Evolutionary conservation across 805 yeast genomes (phyloP).

Genomic region (Starmera quercuum): DNA sequence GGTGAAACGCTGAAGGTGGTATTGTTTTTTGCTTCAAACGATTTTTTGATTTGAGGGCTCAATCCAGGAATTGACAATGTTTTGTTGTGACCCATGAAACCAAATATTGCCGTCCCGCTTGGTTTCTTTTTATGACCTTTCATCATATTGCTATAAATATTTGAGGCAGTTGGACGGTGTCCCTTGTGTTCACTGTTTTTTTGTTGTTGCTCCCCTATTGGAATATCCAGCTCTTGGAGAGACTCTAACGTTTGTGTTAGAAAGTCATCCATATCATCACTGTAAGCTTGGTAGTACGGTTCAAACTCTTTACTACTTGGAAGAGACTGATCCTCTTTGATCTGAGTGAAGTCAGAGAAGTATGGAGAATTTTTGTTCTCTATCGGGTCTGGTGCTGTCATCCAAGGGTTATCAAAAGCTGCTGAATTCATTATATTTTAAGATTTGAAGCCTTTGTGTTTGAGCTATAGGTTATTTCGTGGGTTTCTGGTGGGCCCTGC

Average conservation of each 20-base stretch:
- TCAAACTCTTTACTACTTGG: neutral
- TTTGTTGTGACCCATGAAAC: conserved; percentile 56
- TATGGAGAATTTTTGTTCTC: too few species aligned
- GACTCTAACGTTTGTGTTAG: conserved; percentile 49
- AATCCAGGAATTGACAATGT: conserved; percentile 55
- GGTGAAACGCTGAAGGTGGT: conserved; percentile 4
- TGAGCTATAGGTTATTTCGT: too few species aligned
- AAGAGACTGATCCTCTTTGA: too few species aligned
- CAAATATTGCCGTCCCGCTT: conserved; percentile 80
- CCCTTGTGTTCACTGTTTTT: conserved; percentile 8
- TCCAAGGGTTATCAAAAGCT: too few species aligned
- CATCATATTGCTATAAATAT: conserved; percentile 1
- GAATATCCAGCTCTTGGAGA: conserved; percentile 58
- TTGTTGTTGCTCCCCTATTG: conserved; percentile 24
- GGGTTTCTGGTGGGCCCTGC: too few species aligned
- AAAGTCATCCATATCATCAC: conserved; percentile 30
- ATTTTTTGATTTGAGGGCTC: conserved; percentile 9
- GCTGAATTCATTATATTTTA: too few species aligned
- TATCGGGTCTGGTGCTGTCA: too few species aligned
- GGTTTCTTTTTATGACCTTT: conserved; percentile 47
- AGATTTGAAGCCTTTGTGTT: too few species aligned
- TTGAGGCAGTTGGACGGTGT: conserved; percentile 6
- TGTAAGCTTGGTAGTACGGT: neutral
- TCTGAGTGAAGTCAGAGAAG: too few species aligned
- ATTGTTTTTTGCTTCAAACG: conserved; percentile 11